Evolutionary conservation across 768 basidiomycete genomes (phyloP).

Genomic region (Tricholoma hemisulphureum): DNA sequence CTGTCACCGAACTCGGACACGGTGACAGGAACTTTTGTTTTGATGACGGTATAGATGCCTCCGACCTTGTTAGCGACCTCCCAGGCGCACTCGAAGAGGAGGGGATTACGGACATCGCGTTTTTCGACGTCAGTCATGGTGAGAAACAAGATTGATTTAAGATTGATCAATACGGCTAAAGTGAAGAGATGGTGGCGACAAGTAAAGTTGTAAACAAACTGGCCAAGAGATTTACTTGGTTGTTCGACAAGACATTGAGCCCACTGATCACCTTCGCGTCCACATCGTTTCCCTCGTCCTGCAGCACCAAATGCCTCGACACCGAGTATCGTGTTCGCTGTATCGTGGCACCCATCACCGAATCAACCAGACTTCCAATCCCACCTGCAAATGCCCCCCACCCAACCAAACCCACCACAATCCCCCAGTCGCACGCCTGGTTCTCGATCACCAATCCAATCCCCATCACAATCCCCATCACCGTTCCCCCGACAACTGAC

Average conservation of each 20-base stretch:
- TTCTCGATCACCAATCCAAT: slow-evolving; percentile 62
- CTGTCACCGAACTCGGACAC: slow-evolving; percentile 93
- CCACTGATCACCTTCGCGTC: slow-evolving; percentile 56
- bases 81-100: slow-evolving; percentile 96
- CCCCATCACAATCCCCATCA: slow-evolving; percentile 67
- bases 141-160: slow-evolving; percentile 5
- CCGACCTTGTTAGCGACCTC: slow-evolving; percentile 99
- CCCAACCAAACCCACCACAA: slow-evolving; percentile 43
- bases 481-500: slow-evolving; percentile 67
- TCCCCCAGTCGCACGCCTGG: slow-evolving; percentile 43
- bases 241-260: slow-evolving; percentile 73
- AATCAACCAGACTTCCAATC: slow-evolving; percentile 85
- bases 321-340: slow-evolving; percentile 77
- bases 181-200: slow-evolving; percentile 25
- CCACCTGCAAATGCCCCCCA: slow-evolving; percentile 71
- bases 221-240: slow-evolving; percentile 57
- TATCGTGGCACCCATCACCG: slow-evolving; percentile 81
- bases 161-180: not conserved
- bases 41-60: slow-evolving; percentile 99
- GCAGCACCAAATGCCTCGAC: slow-evolving; percentile 59
- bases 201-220: slow-evolving; percentile 34
- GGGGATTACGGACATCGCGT: slow-evolving; percentile 74
- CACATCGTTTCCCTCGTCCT: slow-evolving; percentile 40
- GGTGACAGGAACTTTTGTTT: slow-evolving; percentile 98
- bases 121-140: slow-evolving; percentile 33